phyloP scores from a whole-genome alignment of 768 basidiomycete genomes.

The Roridomyces roridus region DNA sequence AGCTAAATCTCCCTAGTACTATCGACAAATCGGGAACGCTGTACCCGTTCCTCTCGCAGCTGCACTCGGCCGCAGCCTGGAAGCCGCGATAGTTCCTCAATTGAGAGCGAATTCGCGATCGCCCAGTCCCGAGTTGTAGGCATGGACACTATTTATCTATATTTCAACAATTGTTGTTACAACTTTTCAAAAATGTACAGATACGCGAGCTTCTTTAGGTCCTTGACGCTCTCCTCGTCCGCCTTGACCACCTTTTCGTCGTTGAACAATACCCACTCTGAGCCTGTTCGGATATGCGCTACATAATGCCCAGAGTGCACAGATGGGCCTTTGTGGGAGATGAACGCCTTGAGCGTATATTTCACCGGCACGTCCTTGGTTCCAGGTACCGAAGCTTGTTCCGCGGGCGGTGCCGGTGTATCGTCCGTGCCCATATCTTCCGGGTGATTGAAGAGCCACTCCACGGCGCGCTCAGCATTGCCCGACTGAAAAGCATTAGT shows the following conservation, averaged over 20 bases:
- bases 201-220: constrained; percentile 87
- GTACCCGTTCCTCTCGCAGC: constrained; percentile 75
- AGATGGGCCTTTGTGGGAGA: constrained; percentile 96
- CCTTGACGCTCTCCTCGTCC: constrained; percentile 80
- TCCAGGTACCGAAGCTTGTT: constrained; percentile 45
- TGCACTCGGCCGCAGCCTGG: constrained; percentile 52
- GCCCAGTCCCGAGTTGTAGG: constrained; percentile 2
- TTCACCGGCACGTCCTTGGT: constrained; percentile 68
- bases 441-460: constrained; percentile 96
- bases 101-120: not conserved
- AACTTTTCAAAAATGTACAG: constrained; percentile 89
- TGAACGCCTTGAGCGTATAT: constrained; percentile 89
- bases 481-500: constrained; percentile 54
- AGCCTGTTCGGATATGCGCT: constrained; percentile 70
- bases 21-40: constrained; percentile 81
- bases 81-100: constrained; percentile 3
- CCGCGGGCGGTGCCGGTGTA: constrained; percentile 29
- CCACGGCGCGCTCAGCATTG: constrained; percentile 85
- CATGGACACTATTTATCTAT: too few species aligned
- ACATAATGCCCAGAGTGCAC: constrained; percentile 96
- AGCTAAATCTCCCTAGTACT: constrained; percentile 53
- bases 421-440: constrained; percentile 79
- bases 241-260: constrained; percentile 96
- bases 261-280: constrained; percentile 90
- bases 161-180: constrained; percentile 26